Percentiles rank a stretch among this genome's conserved stretches.
phyloP scores from a whole-genome alignment of 140 eudicot species.

The Bidens hawaiensis region DNA sequence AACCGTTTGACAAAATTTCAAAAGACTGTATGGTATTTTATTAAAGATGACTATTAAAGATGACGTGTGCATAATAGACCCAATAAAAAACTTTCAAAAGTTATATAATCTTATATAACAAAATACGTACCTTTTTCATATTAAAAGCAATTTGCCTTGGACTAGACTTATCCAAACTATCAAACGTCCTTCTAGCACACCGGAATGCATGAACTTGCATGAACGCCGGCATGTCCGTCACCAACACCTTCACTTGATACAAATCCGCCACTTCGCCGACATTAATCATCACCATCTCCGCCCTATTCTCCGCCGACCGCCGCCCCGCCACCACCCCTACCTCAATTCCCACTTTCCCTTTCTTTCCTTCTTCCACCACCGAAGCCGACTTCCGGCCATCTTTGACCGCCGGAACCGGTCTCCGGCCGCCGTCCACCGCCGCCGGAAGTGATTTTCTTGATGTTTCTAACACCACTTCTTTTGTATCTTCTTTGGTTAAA shows the following conservation, averaged over 20 bases:
- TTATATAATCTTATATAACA: background rate
- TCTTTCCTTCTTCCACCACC: slow-evolving; percentile 22
- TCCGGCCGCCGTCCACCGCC: background rate
- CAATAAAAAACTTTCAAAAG: too few relatives aligned
- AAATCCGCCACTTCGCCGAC: slow-evolving; percentile 40
- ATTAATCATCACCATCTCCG: slow-evolving; percentile 45
- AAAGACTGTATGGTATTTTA: too few relatives aligned
- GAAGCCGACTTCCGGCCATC: slow-evolving; percentile 28
- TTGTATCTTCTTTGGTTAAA: slow-evolving; percentile 14
- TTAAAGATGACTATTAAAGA: too few relatives aligned
- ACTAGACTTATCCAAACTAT: slow-evolving; percentile 61
- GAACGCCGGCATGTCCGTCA: slow-evolving; percentile 85
- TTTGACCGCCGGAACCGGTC: background rate
- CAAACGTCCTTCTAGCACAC: slow-evolving; percentile 62
- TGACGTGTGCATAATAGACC: too few relatives aligned
- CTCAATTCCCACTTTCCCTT: slow-evolving; percentile 2
- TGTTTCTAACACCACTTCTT: slow-evolving; percentile 22
- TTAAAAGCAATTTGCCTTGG: slow-evolving; percentile 54
- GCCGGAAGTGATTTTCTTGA: slow-evolving; percentile 21
- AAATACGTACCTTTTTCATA: slow-evolving; percentile 63
- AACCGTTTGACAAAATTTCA: too few relatives aligned
- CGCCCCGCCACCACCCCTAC: slow-evolving; percentile 30
- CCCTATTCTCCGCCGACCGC: slow-evolving; percentile 34
- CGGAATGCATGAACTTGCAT: slow-evolving; percentile 89
- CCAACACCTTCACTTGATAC: slow-evolving; percentile 60